phyloP scores from a whole-genome alignment of 2,329 filamentous ascomycete genomes.

The Fusarium torreyae region DNA sequence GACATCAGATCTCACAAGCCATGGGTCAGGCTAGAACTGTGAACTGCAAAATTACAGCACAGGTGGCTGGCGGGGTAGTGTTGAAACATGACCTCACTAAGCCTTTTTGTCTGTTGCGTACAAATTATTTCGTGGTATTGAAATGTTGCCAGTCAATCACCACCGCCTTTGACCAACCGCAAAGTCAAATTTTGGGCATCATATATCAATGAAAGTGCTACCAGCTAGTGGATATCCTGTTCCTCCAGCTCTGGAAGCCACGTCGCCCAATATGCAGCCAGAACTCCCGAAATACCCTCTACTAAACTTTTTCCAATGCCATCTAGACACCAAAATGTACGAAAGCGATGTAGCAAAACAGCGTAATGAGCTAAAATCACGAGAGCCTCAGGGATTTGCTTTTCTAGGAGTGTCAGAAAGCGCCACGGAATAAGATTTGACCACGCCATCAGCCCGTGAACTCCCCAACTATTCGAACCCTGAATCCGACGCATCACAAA shows the following conservation, averaged over 20 bases:
- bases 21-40: too few relatives aligned
- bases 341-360: conserved; percentile 8
- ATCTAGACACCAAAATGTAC: conserved; percentile 12
- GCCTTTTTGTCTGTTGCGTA: too few relatives aligned
- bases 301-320: conserved; percentile 14
- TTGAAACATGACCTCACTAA: too few relatives aligned
- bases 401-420: conserved; percentile 16
- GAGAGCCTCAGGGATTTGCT: conserved; percentile 24
- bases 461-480: conserved; percentile 1
- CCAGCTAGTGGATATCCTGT: too few relatives aligned
- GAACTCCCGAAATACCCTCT: background rate
- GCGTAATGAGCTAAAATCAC: conserved; percentile 29
- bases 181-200: too few relatives aligned
- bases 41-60: too few relatives aligned
- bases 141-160: too few relatives aligned
- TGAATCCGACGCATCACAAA: background rate
- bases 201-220: too few relatives aligned
- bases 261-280: conserved; percentile 2
- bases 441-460: conserved; percentile 16
- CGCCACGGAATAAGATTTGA: conserved; percentile 3
- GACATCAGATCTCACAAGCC: too few relatives aligned
- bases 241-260: conserved; percentile 13
- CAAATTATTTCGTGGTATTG: too few relatives aligned
- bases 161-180: too few relatives aligned
- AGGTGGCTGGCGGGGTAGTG: too few relatives aligned